Evolutionary conservation across 2,329 filamentous ascomycete genomes (phyloP).

Genomic region (Nectriaceae sp.): DNA sequence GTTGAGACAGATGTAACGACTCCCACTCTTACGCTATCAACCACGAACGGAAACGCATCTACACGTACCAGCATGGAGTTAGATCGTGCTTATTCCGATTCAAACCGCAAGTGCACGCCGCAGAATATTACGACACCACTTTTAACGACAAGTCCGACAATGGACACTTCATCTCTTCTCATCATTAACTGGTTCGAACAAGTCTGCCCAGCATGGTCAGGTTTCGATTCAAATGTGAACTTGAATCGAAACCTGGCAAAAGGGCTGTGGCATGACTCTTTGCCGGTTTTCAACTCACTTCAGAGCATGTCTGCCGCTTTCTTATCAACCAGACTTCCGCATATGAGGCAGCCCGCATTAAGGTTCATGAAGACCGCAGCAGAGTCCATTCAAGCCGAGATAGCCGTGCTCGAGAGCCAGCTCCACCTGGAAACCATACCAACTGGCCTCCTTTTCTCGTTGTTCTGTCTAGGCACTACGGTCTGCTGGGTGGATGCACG

Average conservation of each 20-base stretch:
- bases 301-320: constrained; percentile 45
- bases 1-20: not conserved
- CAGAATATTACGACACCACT: constrained; percentile 8
- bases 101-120: not conserved
- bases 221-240: constrained; percentile 41
- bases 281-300: constrained; percentile 39
- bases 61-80: not conserved
- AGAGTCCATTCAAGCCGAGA: constrained; percentile 36
- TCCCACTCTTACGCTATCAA: not conserved
- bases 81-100: not conserved
- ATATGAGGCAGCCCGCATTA: constrained; percentile 37
- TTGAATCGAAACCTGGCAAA: constrained; percentile 41
- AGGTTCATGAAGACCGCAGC: constrained; percentile 37
- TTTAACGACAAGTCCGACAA: constrained; percentile 23
- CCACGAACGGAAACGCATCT: not conserved
- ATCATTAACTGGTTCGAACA: constrained; percentile 42
- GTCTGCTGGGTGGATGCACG: constrained; percentile 42
- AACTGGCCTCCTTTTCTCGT: constrained; percentile 36
- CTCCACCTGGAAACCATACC: constrained; percentile 28
- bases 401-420: constrained; percentile 27
- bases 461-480: constrained; percentile 43
- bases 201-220: constrained; percentile 44
- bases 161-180: constrained; percentile 34
- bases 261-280: constrained; percentile 38
- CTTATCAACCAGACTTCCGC: constrained; percentile 35